Evolutionary conservation across 108 stramenopile species (phyloP), one percentile per base, ranked within the genome.

Genomic region (Stephanodiscus minutulus): DNA sequence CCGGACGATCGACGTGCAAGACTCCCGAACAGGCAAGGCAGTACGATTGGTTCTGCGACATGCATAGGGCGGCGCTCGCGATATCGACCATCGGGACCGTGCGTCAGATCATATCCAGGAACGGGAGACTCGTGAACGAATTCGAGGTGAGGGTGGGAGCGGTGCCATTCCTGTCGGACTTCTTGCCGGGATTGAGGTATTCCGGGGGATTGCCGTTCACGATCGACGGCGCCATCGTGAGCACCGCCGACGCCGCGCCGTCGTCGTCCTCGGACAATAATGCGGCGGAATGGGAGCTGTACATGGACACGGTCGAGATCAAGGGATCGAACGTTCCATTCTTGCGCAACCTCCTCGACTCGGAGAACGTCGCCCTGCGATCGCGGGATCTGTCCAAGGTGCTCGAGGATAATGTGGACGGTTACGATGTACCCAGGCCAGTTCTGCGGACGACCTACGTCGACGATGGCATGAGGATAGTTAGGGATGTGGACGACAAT

Each of bases 11-110:
- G n/a, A 86, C 87, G 1, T 95, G 94, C 66, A 69, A 69, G 22
- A 92, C 90, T 7, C 47, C 57, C 3, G 85, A 83, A 0, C 77
- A 91, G 50, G 89, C 83, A 0, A 36, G 84, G 12, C 88, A 88
- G 66, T 95, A 88, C 73, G 81, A 87, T 66, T 95, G 94, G 94
- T 95, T 95, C 59, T 95, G 94, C 82, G 82, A 91, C 24, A 90
- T 91, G 94, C 91, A 95, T 68, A 88, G 91, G 17, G 72, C 76
- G 54, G 94, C 94, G 18, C 68, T 92, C 35, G 86, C 90, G 21
- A 87, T 95, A 10, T 82, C 81, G 24, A 88, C 57, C 22, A 92
- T 95, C 67, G 90, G 91, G n/a, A 43, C 57, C 13, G 91, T 95
- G 6, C 80, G 88, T 39, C 94, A 95, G 65, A 76, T 95, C 6